Evolutionary conservation across 176 grass and related monocot species (phyloP).

Genomic region (Musa troglodytarum): DNA sequence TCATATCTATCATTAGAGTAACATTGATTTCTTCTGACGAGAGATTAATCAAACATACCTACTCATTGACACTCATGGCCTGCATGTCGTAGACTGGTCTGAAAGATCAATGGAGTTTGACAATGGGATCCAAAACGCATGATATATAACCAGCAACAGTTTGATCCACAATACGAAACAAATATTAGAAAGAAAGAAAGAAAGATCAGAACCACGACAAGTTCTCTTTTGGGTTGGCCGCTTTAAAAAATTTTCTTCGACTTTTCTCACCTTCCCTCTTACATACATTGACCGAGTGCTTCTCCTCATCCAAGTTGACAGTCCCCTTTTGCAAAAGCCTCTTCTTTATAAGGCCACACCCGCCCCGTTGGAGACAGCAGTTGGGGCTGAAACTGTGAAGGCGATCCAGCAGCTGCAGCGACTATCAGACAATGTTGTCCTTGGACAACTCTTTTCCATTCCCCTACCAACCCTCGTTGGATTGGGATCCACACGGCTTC

Average conservation of each 20-base stretch:
- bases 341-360: conserved; percentile 24
- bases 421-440: conserved; percentile 29
- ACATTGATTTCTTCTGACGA: too few relatives aligned
- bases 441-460: conserved; percentile 20
- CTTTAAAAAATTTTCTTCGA: conserved; percentile 6
- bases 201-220: conserved; percentile 14
- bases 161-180: not conserved
- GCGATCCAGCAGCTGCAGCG: too few relatives aligned
- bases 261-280: conserved; percentile 26
- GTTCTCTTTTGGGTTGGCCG: conserved; percentile 33
- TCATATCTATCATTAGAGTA: too few relatives aligned
- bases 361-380: conserved; percentile 25
- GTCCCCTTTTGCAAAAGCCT: conserved; percentile 32
- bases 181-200: conserved; percentile 11
- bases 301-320: conserved; percentile 23
- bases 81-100: too few relatives aligned
- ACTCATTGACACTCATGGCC: too few relatives aligned
- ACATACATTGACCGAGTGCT: conserved; percentile 38
- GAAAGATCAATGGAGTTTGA: too few relatives aligned
- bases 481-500: conserved; percentile 16
- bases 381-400: not conserved
- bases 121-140: too few relatives aligned
- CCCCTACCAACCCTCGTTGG: conserved; percentile 18
- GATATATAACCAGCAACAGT: too few relatives aligned
- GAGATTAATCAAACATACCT: too few relatives aligned